These are phyloP conservation scores for Clarireedia homoeocarpa DNA, from an alignment of 2,329 filamentous ascomycete species.

Conservation along the genomic window DNA sequence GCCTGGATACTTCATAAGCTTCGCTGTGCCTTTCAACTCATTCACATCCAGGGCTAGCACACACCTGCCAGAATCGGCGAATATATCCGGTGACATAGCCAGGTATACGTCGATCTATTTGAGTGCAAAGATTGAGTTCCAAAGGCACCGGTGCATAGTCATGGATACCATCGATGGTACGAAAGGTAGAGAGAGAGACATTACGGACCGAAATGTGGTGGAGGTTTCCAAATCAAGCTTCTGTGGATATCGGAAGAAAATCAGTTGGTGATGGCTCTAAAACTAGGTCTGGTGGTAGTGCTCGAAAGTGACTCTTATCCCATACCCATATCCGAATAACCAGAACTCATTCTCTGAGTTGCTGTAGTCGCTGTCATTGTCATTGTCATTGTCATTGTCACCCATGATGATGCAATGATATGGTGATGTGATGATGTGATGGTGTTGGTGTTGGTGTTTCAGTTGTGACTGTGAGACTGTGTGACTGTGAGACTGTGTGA, in stretches of 20 bases:
- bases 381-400: background rate
- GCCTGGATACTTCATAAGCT: conserved; percentile 23
- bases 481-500: background rate
- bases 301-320: background rate
- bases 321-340: conserved; percentile 95
- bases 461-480: background rate
- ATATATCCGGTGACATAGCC: conserved; percentile 94
- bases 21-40: background rate
- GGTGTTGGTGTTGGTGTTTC: background rate
- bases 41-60: conserved; percentile 27
- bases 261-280: background rate
- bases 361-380: background rate
- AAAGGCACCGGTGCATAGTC: background rate
- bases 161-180: no score
- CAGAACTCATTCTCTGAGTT: conserved; percentile 60
- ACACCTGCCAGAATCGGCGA: conserved; percentile 93
- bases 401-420: background rate
- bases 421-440: background rate
- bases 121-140: background rate
- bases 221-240: conserved; percentile 97
- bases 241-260: conserved; percentile 36
- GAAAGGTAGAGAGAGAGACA: no score
- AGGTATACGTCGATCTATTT: conserved; percentile 68
- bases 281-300: background rate
- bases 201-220: conserved; percentile 81